Base-by-base conservation (phyloP, 805 yeast genomes). In the Dipodascus albidus region DNA sequence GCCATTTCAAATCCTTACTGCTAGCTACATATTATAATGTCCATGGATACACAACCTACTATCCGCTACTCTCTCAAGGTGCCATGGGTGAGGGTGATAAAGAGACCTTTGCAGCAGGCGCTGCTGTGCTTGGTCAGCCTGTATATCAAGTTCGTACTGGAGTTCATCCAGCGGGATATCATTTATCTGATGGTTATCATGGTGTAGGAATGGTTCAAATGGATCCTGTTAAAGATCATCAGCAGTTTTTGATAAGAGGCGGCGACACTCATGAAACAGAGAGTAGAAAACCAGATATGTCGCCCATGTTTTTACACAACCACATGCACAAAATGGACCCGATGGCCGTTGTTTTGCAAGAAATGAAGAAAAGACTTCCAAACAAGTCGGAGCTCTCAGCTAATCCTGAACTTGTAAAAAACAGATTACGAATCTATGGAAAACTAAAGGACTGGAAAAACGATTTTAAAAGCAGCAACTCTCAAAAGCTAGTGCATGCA, bases 31-130 rank as follows among this genome's bases (percentile, higher is more conserved):
- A 82, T 65, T 84, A 84, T 66, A 83, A 83, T 60, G 69, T 79
- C 52, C 78, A 74, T 62, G 88, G 88, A 0, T 84, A 83, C 33
- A 66, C 74, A 4, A 70, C 75, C 53, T 83, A 75, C 63, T 83
- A 81, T 62, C 80, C 80, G 2, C 68, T 83, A 49, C 68, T 83
- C 44, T 71, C 83, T 2, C 81, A 80, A 64, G 83, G 84, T 33
- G 74, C 74, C 42, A 79, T 77, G 2, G 93, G 93, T n/a, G 87
- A 83, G 68, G 93, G 91, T 50, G 91, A 85, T 63, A 85, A 85
- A 61, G 91, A 85, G 59, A 83, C 91, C 0, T 82, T 83, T 56
- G 71, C 82, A 52, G 86, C 88, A 0, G 86, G 88, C 0, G 83
- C 87, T 3, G 78, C 76, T 52, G 85, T 83, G 1, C 66, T 83